phyloP scores from a whole-genome alignment of 495 filamentous ascomycete genomes.

The Jackrogersella minutella region DNA sequence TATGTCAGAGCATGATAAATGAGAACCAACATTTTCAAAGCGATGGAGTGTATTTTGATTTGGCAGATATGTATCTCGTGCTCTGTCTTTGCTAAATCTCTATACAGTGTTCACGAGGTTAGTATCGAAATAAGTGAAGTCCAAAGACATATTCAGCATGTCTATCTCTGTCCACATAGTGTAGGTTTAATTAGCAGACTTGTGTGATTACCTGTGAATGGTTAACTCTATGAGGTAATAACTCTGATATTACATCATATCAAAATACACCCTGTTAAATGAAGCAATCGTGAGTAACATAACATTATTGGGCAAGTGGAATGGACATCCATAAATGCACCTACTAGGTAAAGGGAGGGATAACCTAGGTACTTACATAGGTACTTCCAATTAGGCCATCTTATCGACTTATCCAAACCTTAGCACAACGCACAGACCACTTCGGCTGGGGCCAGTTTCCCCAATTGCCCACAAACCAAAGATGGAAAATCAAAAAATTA shows the following conservation, averaged over 20 bases:
- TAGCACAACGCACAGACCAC: slow-evolving; percentile 36
- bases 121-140: too few species aligned
- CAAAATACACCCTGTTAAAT: background rate
- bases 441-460: slow-evolving; percentile 40
- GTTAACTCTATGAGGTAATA: background rate
- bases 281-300: slow-evolving; percentile 2
- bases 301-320: background rate
- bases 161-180: too few species aligned
- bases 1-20: slow-evolving; percentile 17
- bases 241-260: background rate
- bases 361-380: background rate
- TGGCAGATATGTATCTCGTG: background rate
- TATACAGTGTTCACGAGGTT: too few species aligned
- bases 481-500: slow-evolving; percentile 34
- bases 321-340: background rate
- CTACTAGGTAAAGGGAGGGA: too few species aligned
- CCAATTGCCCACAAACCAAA: slow-evolving; percentile 44
- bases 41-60: too few species aligned
- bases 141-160: too few species aligned
- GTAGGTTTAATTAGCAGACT: too few species aligned
- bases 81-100: too few species aligned
- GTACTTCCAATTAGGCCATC: background rate
- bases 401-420: background rate
- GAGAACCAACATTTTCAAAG: slow-evolving; percentile 5
- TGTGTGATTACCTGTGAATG: too few species aligned